Conservation (phyloP, 2,329 filamentous ascomycete genomes). For the Aspergillus sergii region DNA sequence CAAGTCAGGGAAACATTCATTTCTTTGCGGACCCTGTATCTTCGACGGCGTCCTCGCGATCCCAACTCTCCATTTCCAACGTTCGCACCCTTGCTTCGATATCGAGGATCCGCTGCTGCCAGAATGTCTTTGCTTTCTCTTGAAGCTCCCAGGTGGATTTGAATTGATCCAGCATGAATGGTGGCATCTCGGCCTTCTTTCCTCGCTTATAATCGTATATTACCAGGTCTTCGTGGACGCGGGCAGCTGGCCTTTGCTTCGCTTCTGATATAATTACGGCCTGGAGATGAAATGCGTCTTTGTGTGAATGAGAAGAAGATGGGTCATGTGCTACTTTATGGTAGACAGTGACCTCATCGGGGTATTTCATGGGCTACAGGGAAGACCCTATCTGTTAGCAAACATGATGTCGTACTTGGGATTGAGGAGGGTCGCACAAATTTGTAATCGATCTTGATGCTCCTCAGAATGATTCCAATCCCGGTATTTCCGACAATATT, state of each 20-base stretch:
- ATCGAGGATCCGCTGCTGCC: slow-evolving; percentile 56
- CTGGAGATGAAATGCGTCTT: slow-evolving; percentile 50
- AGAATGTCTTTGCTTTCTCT: slow-evolving; percentile 58
- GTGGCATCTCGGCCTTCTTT: slow-evolving; percentile 58
- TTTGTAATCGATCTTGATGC: slow-evolving; percentile 82
- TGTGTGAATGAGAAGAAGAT: slow-evolving; percentile 38
- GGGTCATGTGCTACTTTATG: slow-evolving; percentile 69
- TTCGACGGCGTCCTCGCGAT: slow-evolving; percentile 70
- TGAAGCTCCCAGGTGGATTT: slow-evolving; percentile 63
- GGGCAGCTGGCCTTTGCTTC: slow-evolving; percentile 71
- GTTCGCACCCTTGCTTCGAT: slow-evolving; percentile 61
- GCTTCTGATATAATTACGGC: slow-evolving; percentile 73
- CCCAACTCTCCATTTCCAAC: slow-evolving; percentile 75
- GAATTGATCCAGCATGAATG: slow-evolving; percentile 66
- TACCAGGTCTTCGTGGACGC: slow-evolving; percentile 76
- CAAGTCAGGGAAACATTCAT: slow-evolving; percentile 2
- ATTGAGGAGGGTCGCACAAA: slow-evolving; percentile 62
- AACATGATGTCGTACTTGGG: neutral
- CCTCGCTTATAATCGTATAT: slow-evolving; percentile 71
- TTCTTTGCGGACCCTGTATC: slow-evolving; percentile 57
- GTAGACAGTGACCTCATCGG: slow-evolving; percentile 79
- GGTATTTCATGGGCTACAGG: slow-evolving; percentile 76
- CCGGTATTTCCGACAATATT: slow-evolving; percentile 68
- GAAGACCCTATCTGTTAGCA: slow-evolving; percentile 8
- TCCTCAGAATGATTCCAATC: slow-evolving; percentile 75